Base-by-base conservation (phyloP, 2,329 filamentous ascomycete species). In the Venturia carpophila region DNA sequence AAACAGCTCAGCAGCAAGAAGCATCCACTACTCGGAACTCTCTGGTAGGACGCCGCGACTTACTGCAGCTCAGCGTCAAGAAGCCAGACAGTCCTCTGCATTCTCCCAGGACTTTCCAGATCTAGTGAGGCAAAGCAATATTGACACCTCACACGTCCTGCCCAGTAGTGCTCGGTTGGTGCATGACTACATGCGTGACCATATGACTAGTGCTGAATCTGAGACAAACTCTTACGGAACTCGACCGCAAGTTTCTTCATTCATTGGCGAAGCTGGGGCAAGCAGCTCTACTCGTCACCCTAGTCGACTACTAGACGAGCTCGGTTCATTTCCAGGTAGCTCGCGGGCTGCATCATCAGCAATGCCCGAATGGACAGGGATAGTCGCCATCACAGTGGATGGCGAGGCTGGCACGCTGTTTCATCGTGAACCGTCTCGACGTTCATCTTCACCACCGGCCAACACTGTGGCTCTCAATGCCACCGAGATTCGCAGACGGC, bases 21-120 rank as follows among this genome's bases (percentile, higher is more conserved):
- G 61, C 30, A 47, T 52, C 21, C 61, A 63, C 27, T 63, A 63
- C 24, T 47, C 61, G 7, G 61, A 63, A 37, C 42, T 63, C 5
- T 43, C 61, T 7, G 45, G 45, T n/a, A 49, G 52, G 17, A 39
- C 63, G 11, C 49, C 41, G 17, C 47, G 63, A 15, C 52, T 41
- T 39, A 63, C 61, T 17, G 43, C 43, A 47, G 41, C 39, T 34
- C 52, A 58, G 10, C 52, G 52, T 3, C 60, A 61, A 17, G 42
- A 42, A 37, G 60, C 37, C 39, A 43, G 60, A 43, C 63, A 64
- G 27, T 64, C 63, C 21, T 55, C 63, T 49, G 34, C 52, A 30
- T 64, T 64, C 49, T 42, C 63, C 11, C 63, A 64, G 27, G 63
- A 64, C 37, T 64, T 64, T 58, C 63, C 63, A 42, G 63, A 39